phyloP scores from a whole-genome alignment of 1,284 basidiomycete genomes.

The Cryptococcus sp. region DNA sequence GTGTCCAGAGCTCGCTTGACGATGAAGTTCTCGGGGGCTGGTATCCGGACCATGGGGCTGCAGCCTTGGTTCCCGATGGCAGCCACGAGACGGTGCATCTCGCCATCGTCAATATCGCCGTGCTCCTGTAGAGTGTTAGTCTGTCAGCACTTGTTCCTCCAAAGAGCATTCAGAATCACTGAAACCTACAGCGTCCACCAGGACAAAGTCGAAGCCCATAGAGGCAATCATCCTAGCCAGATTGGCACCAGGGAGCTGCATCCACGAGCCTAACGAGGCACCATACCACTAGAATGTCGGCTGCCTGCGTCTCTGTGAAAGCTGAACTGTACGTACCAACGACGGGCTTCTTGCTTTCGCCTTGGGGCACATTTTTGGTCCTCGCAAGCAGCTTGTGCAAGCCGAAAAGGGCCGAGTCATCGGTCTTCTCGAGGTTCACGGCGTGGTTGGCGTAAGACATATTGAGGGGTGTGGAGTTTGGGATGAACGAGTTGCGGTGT shows the following conservation, averaged over 20 bases:
- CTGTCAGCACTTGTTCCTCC: neutral
- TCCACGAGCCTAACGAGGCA: slow-evolving; percentile 21
- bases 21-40: slow-evolving; percentile 33
- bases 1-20: slow-evolving; percentile 46
- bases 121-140: slow-evolving; percentile 20
- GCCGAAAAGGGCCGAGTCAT: slow-evolving; percentile 14
- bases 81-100: slow-evolving; percentile 32
- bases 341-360: slow-evolving; percentile 18
- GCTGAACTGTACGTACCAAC: slow-evolving; percentile 8
- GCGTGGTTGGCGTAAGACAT: slow-evolving; percentile 23
- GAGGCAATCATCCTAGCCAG: slow-evolving; percentile 27
- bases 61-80: slow-evolving; percentile 25
- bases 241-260: slow-evolving; percentile 26
- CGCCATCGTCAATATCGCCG: slow-evolving; percentile 33
- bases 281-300: too few species aligned
- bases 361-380: slow-evolving; percentile 14
- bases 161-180: neutral
- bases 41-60: slow-evolving; percentile 41
- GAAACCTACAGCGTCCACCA: slow-evolving; percentile 15
- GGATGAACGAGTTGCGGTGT: neutral
- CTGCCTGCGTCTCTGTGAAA: neutral
- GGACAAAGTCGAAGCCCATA: slow-evolving; percentile 26
- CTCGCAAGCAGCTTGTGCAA: slow-evolving; percentile 21
- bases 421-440: slow-evolving; percentile 5
- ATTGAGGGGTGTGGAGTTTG: neutral